phyloP scores from a whole-genome alignment of 805 yeast species.

The Pichia membranifaciens region DNA sequence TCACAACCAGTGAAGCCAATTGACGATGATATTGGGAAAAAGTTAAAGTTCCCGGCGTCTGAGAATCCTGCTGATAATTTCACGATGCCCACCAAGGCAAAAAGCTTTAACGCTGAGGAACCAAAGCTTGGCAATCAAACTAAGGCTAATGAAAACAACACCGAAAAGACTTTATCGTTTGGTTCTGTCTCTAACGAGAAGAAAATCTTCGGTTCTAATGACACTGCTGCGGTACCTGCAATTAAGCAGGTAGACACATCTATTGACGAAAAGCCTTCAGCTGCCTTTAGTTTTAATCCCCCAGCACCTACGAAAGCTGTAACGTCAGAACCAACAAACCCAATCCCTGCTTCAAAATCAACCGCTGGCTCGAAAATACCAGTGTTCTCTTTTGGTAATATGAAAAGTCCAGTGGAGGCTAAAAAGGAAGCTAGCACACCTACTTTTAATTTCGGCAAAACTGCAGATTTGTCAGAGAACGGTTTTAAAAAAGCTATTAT shows the following conservation, averaged over 20 bases:
- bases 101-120: slow-evolving; percentile 5
- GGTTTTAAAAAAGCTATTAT: not conserved
- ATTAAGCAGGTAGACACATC: not conserved
- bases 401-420: not conserved
- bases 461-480: not conserved
- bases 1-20: slow-evolving; percentile 3
- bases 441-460: not conserved
- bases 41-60: slow-evolving; percentile 23
- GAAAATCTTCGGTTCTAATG: too few relatives aligned
- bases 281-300: slow-evolving; percentile 3
- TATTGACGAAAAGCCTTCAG: slow-evolving; percentile 4
- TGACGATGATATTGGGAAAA: slow-evolving; percentile 11
- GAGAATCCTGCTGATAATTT: slow-evolving; percentile 11
- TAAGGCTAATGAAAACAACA: not conserved
- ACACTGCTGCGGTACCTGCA: too few relatives aligned
- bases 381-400: not conserved
- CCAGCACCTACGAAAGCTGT: not conserved
- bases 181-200: not conserved
- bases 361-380: not conserved
- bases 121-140: not conserved
- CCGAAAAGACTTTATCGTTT: not conserved
- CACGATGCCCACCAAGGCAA: slow-evolving; percentile 14
- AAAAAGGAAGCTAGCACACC: not conserved
- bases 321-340: too few relatives aligned
- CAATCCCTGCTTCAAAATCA: not conserved